Evolutionary conservation across 1,139 yeast genomes (phyloP).

Genomic region (Suhomyces panamericanus): DNA sequence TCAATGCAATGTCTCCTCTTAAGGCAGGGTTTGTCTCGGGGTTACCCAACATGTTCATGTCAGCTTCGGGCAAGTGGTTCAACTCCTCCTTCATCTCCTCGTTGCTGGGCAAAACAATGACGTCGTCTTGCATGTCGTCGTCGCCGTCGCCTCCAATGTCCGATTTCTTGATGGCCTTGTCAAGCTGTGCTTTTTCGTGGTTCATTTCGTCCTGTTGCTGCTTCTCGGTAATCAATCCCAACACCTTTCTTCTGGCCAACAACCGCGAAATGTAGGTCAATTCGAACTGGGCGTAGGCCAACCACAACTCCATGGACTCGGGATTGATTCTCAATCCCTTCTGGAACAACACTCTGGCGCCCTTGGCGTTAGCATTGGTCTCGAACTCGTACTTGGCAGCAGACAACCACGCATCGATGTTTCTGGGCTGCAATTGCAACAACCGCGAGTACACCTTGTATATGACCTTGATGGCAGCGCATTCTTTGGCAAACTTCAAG

Average conservation of each 20-base stretch:
- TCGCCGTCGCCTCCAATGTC: conserved; percentile 18
- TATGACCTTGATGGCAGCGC: conserved; percentile 77
- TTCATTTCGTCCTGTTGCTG: conserved; percentile 60
- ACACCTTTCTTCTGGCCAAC: conserved; percentile 76
- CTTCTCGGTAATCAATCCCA: conserved; percentile 73
- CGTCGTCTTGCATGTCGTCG: conserved; percentile 36
- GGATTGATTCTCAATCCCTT: conserved; percentile 82
- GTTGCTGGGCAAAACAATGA: conserved; percentile 48
- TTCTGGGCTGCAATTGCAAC: conserved; percentile 86
- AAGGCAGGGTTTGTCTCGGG: conserved; percentile 87
- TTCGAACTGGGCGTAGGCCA: conserved; percentile 85
- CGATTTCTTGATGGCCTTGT: conserved; percentile 26
- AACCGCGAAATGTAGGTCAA: conserved; percentile 81
- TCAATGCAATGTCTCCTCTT: conserved; percentile 83
- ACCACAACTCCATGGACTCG: conserved; percentile 74
- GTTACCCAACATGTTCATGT: conserved; percentile 80
- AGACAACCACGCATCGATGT: conserved; percentile 87
- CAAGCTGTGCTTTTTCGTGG: conserved; percentile 35
- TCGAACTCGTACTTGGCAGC: conserved; percentile 96
- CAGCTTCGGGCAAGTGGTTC: conserved; percentile 80
- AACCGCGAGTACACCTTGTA: conserved; percentile 78
- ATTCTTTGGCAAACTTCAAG: conserved; percentile 67
- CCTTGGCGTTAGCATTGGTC: conserved; percentile 81
- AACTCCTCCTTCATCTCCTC: conserved; percentile 63
- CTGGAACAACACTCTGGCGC: conserved; percentile 85